Base-by-base conservation (phyloP, 2,329 filamentous ascomycete species). In the Sporothrix curviconia region DNA sequence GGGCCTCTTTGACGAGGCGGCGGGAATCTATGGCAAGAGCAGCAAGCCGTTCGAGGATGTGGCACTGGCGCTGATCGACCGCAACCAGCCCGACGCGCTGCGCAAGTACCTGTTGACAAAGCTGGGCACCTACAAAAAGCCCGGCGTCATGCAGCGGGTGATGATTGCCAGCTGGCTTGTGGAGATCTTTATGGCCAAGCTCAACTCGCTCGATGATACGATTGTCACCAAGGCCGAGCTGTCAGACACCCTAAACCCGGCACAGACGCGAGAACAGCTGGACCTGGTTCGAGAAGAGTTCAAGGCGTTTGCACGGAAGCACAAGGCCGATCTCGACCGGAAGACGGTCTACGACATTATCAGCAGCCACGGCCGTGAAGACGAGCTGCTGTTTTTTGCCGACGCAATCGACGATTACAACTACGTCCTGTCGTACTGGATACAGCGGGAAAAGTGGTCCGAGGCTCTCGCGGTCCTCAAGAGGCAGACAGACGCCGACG, bases 41-140 rank as follows among this genome's bases (percentile, higher is more conserved):
- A 96, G 89, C 69, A 97, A 97, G 74, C 86, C 90, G 0, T 99
- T 99, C 64, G 94, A 99, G 69, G 91, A 99, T 68, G 92, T 99
- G 46, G 92, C 92, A 22, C 77, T 99, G 36, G 85, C 84, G 1
- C 89, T 99, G 66, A 92, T 99, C 63, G 92, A 97, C 71, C 87
- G 89, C 62, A 85, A 86, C 39, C 90, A 97, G 70, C 87, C 90
- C 57, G 92, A 97, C 74, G 92, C 94, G 1, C 73, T 99, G 62
- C 84, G 92, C 49, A 92, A 89, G 66, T 99, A 99, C 66, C 78
- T 99, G 4, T 71, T 92, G 22, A 89, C 90, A 0, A 96, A 95
- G 72, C 77, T 99, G 32, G 80, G 82, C 7, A 86, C 83, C 0
- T 85, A 91, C 67, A 95, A 91, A 46, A 95, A 92, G 70, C 82